These are phyloP conservation scores for Yamadazyma pseudoaaseri DNA, from an alignment of 1,139 yeast species.

Conservation along the genomic window DNA sequence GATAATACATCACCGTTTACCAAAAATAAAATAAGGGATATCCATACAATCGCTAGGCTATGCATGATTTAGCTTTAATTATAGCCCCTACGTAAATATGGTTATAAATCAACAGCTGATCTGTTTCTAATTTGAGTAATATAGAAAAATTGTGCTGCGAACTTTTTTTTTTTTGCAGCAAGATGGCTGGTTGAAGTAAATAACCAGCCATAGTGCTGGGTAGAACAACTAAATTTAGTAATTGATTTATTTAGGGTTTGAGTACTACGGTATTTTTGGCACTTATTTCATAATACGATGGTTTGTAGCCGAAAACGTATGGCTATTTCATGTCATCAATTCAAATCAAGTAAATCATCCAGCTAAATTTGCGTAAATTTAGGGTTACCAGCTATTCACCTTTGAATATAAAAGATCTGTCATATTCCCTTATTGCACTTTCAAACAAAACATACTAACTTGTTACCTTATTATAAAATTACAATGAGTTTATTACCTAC, in stretches of 20 bases:
- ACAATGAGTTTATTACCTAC: slow-evolving; percentile 11
- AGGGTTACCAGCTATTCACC: not conserved
- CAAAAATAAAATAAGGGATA: not conserved
- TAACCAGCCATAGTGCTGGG: slow-evolving; percentile 1
- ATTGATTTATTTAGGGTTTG: not conserved
- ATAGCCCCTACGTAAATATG: too few relatives aligned
- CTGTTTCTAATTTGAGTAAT: too few relatives aligned
- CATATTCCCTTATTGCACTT: too few relatives aligned
- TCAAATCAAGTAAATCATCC: slow-evolving; percentile 1
- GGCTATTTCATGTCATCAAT: not conserved
- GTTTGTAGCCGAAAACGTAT: not conserved
- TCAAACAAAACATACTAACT: not conserved
- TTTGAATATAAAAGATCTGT: not conserved
- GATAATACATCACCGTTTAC: slow-evolving; percentile 7
- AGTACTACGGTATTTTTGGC: not conserved
- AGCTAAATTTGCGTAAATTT: not conserved
- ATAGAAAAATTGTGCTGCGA: too few relatives aligned
- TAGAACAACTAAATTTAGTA: not conserved
- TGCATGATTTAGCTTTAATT: too few relatives aligned
- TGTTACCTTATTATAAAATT: too few relatives aligned
- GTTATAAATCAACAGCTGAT: too few relatives aligned
- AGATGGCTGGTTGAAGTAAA: slow-evolving; percentile 1
- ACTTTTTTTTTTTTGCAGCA: slow-evolving; percentile 1
- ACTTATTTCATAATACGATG: not conserved
- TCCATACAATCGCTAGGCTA: not conserved